Evolutionary conservation across 2,329 filamentous ascomycete genomes (phyloP).

Genomic region (Hypoxylon sp.): DNA sequence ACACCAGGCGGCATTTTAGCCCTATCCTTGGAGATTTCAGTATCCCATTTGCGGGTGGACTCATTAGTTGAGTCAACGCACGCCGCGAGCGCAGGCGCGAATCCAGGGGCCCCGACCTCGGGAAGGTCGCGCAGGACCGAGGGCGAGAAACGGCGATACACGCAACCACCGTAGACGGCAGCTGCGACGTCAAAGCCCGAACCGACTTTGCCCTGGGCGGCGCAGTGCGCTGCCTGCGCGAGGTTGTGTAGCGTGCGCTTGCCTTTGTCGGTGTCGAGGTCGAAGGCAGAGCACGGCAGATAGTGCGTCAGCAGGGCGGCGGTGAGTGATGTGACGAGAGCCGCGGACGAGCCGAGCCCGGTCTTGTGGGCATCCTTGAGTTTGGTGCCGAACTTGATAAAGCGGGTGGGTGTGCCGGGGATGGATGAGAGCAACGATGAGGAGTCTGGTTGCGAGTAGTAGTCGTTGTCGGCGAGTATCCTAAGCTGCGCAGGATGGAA

Average conservation of each 20-base stretch:
- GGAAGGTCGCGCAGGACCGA: slow-evolving; percentile 76
- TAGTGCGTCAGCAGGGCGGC: slow-evolving; percentile 83
- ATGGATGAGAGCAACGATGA: background rate
- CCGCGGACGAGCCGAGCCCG: slow-evolving; percentile 93
- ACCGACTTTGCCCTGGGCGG: slow-evolving; percentile 95
- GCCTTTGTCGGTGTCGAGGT: slow-evolving; percentile 67
- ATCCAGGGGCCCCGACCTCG: slow-evolving; percentile 74
- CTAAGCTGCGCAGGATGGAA: slow-evolving; percentile 81
- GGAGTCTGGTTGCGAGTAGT: slow-evolving; percentile 81
- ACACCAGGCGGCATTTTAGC: slow-evolving; percentile 80
- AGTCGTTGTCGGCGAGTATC: slow-evolving; percentile 94
- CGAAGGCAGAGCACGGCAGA: slow-evolving; percentile 69
- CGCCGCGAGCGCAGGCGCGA: slow-evolving; percentile 72
- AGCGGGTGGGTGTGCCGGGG: slow-evolving; percentile 61
- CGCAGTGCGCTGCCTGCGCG: slow-evolving; percentile 92
- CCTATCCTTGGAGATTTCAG: slow-evolving; percentile 76
- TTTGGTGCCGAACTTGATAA: slow-evolving; percentile 82
- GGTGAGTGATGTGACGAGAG: slow-evolving; percentile 89
- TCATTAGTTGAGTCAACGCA: slow-evolving; percentile 68
- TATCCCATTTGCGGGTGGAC: slow-evolving; percentile 77
- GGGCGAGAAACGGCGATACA: slow-evolving; percentile 94
- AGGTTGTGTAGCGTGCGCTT: slow-evolving; percentile 85
- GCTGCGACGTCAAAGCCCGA: slow-evolving; percentile 96
- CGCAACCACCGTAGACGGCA: slow-evolving; percentile 90
- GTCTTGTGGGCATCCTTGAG: slow-evolving; percentile 91